These are phyloP conservation scores for Mycena albidolilacea DNA, from an alignment of 768 basidiomycete genomes.

Conservation along the genomic window DNA sequence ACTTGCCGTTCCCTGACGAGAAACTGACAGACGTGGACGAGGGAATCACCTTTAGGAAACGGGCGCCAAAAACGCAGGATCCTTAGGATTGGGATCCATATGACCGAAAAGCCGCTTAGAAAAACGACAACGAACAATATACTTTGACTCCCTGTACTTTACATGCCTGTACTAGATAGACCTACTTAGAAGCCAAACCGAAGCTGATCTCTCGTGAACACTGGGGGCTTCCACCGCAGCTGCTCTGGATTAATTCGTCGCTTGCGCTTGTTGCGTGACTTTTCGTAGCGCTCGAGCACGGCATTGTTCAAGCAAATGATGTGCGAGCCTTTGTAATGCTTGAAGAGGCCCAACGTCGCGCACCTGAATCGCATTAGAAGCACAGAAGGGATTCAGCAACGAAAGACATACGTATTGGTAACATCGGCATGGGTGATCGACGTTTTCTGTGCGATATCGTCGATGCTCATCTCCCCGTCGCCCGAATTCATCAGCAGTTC, in stretches of 20 bases:
- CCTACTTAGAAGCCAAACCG: conserved; percentile 75
- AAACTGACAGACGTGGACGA: conserved; percentile 43
- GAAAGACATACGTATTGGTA: conserved; percentile 92
- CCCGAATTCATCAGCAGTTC: conserved; percentile 85
- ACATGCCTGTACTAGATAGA: conserved; percentile 9
- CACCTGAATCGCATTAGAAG: conserved; percentile 68
- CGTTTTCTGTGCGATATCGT: conserved; percentile 97
- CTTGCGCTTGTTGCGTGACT: conserved; percentile 82
- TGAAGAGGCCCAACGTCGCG: conserved; percentile 94
- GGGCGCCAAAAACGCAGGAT: conserved; percentile 10
- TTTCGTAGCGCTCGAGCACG: conserved; percentile 92
- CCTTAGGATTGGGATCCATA: neutral
- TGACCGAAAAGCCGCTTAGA: neutral
- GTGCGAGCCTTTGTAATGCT: conserved; percentile 95
- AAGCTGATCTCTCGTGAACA: conserved; percentile 91
- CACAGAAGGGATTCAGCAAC: conserved; percentile 30
- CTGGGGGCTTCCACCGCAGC: conserved; percentile 95
- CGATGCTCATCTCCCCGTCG: conserved; percentile 89
- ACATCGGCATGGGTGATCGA: conserved; percentile 96
- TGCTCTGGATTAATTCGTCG: conserved; percentile 84
- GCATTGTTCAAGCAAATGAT: conserved; percentile 93
- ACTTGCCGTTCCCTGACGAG: conserved; percentile 41
- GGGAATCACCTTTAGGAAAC: conserved; percentile 32
- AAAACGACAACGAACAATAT: conserved; percentile 10
- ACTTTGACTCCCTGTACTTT: conserved; percentile 14